Evolutionary conservation across 1,139 yeast species (phyloP), one percentile per base, ranked within the genome.

Genomic region (Cylindricascospora bacillispora): DNA sequence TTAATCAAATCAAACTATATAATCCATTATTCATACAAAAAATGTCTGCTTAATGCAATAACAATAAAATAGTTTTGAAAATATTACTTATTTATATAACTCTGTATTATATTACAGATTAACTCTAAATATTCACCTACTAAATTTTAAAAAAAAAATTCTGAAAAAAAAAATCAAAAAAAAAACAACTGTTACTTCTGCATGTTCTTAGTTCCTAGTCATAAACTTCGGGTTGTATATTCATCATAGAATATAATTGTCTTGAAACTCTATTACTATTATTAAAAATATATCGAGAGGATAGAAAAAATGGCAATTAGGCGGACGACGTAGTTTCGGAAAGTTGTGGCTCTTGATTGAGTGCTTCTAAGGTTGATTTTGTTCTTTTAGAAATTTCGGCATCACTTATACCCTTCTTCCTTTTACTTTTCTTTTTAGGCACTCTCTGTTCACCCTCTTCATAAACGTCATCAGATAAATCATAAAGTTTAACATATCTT

Each of bases 401-500:
- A 5, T 89, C 92, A 15, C 73, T 78, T 41, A 57, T 52, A 42
- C 95, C 68, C 45, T 70, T 64, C 43, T 65, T 68, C 36, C 71
- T 50, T 47, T 71, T 72, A 35, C 61, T 60, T 41, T 58, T 58
- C 40, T 73, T 70, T 46, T 73, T 77, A 6, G 57, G 56, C 0
- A 95, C 95, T 36, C 93, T 66, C 16, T 41, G 47, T 47, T 89
- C 97, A 7, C 75, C 89, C 40, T 78, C 92, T 4, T 59, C 73
- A 47, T 78, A 89, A 7, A 86, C 95, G 44, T 77, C 85, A 46
- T 72, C 72, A 11, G 95, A 95, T 24, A 89, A 60, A 43, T 86
- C 94, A 54, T 75, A 70, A 13, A 78, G 57, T 45, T 81, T 80
- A 11, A 85, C 86, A 43, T 82, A 78, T 45, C 78, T 78, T 28